Evolutionary conservation across 805 yeast species (phyloP), one percentile per base, ranked within the genome.

Genomic region (Pichia thaimueangensis): DNA sequence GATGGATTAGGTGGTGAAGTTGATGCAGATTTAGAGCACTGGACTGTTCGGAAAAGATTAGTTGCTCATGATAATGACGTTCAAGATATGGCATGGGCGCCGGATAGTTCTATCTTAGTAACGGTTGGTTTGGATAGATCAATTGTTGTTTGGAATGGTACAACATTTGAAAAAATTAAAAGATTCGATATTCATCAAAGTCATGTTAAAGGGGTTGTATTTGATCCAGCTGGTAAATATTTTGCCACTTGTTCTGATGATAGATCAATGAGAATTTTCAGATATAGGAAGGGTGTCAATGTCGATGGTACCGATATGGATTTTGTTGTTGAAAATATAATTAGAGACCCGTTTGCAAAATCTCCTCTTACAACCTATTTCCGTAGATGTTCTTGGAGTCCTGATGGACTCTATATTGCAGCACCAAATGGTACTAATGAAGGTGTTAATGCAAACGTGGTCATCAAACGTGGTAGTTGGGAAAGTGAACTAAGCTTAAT

Each of bases 31-130:
- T 56, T 77, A 42, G 98, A 91, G 61, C 95, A 86, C 54, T 91
- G 98, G 98, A 80, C 91, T 1, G 97, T 91, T 1, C 68, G 96
- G 16, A 86, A 86, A 54, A 74, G 97, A 54, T 72, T 88, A 13
- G 96, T 87, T 16, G 98, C 97, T 1, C 99, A 93, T 62, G 97
- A 93, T 50, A 93, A 91, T 58, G 99, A 93, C 66, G 86, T 93
- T 39, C 98, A 93, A 60, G 98, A 93, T 62, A 81, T 93, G 51
- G 94, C 96, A 33, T 93, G 98, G 97, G 85, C 96, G 2, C 97
- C 97, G 0, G 97, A 91, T 58, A 84, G 95, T 4, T 76, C 86
- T 29, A 76, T 93, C 20, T 67, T 93, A 36, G 96, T 93, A 15
- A 84, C 96, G 1, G 98, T 91, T 10, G 98, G 98, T 0, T 69